Base-by-base conservation (phyloP, 805 yeast genomes). In the Yamadazyma paraphyllophila region DNA sequence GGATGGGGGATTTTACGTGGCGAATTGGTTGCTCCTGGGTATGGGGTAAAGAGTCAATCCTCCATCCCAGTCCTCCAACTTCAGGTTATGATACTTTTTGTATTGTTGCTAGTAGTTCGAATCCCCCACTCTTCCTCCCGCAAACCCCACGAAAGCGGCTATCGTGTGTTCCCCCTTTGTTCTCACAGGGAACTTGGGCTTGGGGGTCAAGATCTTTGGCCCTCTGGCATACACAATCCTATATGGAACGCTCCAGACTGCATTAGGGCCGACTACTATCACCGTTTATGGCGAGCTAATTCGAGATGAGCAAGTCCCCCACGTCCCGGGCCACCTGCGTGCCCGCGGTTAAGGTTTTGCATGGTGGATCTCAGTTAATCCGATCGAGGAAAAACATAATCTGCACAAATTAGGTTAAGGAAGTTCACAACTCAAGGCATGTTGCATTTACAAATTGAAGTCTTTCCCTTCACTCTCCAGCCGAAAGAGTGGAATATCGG, bases 11-110 rank as follows among this genome's bases (percentile, higher is more conserved):
- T 15, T 8, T 14, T 8, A n/a, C n/a, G 12, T 14, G 11, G 14
- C 24, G 6, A 15, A 15, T 4, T 4, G 4, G 31, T 10, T 4
- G 8, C 31, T n/a, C 31, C 11, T 11, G 31, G 4, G 3, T 29
- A 29, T 7, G 31, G 24, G 14, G 24, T 14, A 20, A 11, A 15
- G n/a, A n/a, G 38, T 6, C 14, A 20, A n/a, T n/a, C 39, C 39
- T 33, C 41, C 41, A n/a, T 38, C 14, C 20, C 12, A 14, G 26
- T 30, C 42, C 42, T 32, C 42, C 42, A 39, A 39, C 35, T 29
- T 39, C 15, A 13, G 36, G 36, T 37, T 37, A 37, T 37, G 40
- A 26, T 25, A 37, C 11, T 15, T 17, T 26, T 20, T 29, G 13
- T 29, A 29, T 29, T 29, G 31, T 29, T 20, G 24, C 24, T 20